Evolutionary conservation across 345 rosid species (phyloP).

Genomic region (Kandelia obovata): DNA sequence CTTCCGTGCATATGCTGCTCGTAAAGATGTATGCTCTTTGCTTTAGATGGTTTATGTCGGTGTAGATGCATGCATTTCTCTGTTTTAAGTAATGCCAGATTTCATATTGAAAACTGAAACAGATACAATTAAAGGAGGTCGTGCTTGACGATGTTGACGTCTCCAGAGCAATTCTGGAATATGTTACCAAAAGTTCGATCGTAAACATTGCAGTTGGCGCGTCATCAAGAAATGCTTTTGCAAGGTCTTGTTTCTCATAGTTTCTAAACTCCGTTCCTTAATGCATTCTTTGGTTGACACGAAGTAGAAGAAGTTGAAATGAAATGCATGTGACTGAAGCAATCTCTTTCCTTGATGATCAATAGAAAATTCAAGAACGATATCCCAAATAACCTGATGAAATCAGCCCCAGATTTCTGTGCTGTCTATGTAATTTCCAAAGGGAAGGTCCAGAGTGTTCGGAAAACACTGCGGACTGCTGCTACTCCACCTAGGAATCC

Average conservation of each 20-base stretch:
- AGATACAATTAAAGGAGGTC: slow-evolving; percentile 63
- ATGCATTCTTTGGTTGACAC: too few species aligned
- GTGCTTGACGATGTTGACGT: slow-evolving; percentile 59
- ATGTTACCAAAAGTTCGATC: slow-evolving; percentile 44
- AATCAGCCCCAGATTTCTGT: slow-evolving; percentile 68
- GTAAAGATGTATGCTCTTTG: slow-evolving; percentile 61
- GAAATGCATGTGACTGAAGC: background rate
- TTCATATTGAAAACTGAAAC: slow-evolving; percentile 1
- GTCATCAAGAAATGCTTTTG: slow-evolving; percentile 50
- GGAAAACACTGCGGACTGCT: slow-evolving; percentile 50
- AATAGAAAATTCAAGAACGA: slow-evolving; percentile 54
- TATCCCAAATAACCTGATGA: slow-evolving; percentile 43
- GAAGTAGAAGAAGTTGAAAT: background rate
- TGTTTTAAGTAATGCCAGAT: background rate
- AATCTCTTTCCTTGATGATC: background rate
- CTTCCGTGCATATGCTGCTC: slow-evolving; percentile 73
- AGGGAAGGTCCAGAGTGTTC: slow-evolving; percentile 55
- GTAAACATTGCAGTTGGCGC: slow-evolving; percentile 65
- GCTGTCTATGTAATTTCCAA: slow-evolving; percentile 70
- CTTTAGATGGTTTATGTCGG: background rate
- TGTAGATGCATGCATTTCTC: too few species aligned
- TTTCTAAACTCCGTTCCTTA: too few species aligned
- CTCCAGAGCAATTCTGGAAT: slow-evolving; percentile 58
- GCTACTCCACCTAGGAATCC: slow-evolving; percentile 55
- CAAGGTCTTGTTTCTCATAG: slow-evolving; percentile 42